Evolutionary conservation across 1,284 basidiomycete genomes (phyloP).

Genomic region (Gymnopus androsaceus): DNA sequence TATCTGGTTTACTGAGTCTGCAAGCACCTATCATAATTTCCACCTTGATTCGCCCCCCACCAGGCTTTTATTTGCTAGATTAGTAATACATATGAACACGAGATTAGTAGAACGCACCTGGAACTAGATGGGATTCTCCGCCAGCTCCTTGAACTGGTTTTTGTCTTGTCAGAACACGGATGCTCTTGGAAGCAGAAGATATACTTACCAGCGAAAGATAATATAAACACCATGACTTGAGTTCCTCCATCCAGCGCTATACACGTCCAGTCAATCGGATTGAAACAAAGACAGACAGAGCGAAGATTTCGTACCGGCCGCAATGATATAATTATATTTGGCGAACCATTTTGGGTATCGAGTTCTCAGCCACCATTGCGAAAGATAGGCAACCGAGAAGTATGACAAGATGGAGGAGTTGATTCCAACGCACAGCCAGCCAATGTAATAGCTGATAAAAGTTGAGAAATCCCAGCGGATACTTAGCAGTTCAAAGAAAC

Average conservation of each 20-base stretch:
- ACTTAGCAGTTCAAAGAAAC: neutral
- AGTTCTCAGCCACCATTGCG: slow-evolving; percentile 59
- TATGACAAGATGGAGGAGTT: slow-evolving; percentile 53
- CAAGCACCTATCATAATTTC: slow-evolving; percentile 17
- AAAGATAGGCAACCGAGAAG: slow-evolving; percentile 57
- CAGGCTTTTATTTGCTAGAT: too few species aligned
- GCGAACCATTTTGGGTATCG: slow-evolving; percentile 60
- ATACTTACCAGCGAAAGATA: slow-evolving; percentile 53
- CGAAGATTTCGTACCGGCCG: slow-evolving; percentile 43
- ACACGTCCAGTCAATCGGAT: neutral
- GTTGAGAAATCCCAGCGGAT: neutral
- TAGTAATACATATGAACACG: too few species aligned
- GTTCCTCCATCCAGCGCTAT: slow-evolving; percentile 62
- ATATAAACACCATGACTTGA: slow-evolving; percentile 39
- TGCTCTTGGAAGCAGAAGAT: slow-evolving; percentile 20
- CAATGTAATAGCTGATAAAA: slow-evolving; percentile 22
- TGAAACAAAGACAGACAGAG: too few species aligned
- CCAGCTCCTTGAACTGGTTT: too few species aligned
- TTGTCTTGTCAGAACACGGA: neutral
- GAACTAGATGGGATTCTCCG: slow-evolving; percentile 40
- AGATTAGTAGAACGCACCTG: too few species aligned
- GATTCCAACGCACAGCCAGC: slow-evolving; percentile 38
- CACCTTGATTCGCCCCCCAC: slow-evolving; percentile 53
- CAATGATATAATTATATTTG: slow-evolving; percentile 71
- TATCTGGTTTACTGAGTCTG: neutral